A percentile compares a stretch with the other conserved stretches of the same genome.
Conservation (phyloP, 306 rosid species). For the Cicer pinnatifidum region DNA sequence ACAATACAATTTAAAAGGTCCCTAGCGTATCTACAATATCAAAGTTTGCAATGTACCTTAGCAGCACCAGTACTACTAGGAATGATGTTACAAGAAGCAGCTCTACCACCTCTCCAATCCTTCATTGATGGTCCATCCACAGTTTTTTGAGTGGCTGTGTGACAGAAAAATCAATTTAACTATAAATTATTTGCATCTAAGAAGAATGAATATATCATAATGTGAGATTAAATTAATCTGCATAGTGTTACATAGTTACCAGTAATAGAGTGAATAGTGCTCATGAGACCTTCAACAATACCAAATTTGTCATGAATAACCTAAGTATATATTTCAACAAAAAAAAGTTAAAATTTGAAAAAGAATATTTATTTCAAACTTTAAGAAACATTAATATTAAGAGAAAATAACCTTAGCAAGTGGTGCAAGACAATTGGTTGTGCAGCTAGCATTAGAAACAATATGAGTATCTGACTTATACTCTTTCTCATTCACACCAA, state of each 20-base stretch:
- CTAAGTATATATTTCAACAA: conserved; percentile 49
- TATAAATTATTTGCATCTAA: neutral
- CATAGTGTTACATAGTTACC: conserved; percentile 52
- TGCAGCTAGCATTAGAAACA: conserved; percentile 89
- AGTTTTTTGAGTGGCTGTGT: conserved; percentile 85
- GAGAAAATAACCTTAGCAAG: conserved; percentile 68
- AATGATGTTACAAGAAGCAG: conserved; percentile 92
- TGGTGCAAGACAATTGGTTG: conserved; percentile 94
- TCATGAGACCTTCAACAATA: conserved; percentile 90
- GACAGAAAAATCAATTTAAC: neutral
- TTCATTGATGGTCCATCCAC: conserved; percentile 93
- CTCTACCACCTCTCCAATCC: conserved; percentile 99
- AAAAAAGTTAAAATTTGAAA: neutral
- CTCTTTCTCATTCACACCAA: conserved; percentile 92
- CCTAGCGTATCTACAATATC: no score
- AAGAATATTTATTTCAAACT: neutral
- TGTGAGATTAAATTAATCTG: no score
- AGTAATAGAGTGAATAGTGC: conserved; percentile 84
- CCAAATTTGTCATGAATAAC: conserved; percentile 82
- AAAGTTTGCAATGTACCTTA: conserved; percentile 44
- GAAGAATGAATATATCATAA: neutral
- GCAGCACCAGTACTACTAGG: conserved; percentile 98
- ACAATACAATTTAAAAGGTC: no score
- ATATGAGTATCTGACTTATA: conserved; percentile 67
- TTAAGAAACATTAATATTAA: neutral